Percentiles rank a stretch among this genome's conserved stretches.
These are phyloP conservation scores for Butyriboletus loyo DNA, from an alignment of 768 basidiomycete species.

Conservation along the genomic window DNA sequence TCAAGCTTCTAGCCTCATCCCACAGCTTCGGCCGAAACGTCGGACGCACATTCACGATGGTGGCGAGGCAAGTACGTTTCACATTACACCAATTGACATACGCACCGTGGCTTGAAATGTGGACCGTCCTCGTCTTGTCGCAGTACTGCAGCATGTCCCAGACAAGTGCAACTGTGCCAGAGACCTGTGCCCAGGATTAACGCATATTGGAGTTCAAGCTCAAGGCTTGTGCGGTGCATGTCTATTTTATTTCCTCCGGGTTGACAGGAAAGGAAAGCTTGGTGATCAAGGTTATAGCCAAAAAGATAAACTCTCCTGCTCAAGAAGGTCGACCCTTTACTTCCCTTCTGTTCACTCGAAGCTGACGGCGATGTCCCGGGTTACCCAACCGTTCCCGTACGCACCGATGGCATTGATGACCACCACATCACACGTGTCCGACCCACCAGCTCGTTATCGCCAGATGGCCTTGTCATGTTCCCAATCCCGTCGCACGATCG, in stretches of 20 bases:
- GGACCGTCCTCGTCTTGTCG: background rate
- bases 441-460: background rate
- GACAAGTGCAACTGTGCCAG: background rate
- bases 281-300: constrained; percentile 3
- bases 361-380: background rate
- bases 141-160: background rate
- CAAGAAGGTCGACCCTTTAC: background rate
- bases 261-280: background rate
- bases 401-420: background rate
- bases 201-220: background rate
- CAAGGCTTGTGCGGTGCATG: background rate
- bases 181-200: background rate
- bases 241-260: background rate
- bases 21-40: background rate
- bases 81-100: constrained; percentile 2
- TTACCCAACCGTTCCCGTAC: background rate
- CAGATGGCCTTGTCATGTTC: background rate
- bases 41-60: constrained; percentile 1
- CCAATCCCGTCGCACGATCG: constrained; percentile 1
- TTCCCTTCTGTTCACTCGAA: background rate
- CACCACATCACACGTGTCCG: background rate
- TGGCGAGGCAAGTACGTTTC: background rate
- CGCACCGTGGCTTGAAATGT: background rate
- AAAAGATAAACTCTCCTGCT: constrained; percentile 1
- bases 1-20: background rate